Percentiles rank a stretch among this genome's conserved stretches.
phyloP scores from a whole-genome alignment of 148 eudicot species.

The Rhododendron griersonianum region DNA sequence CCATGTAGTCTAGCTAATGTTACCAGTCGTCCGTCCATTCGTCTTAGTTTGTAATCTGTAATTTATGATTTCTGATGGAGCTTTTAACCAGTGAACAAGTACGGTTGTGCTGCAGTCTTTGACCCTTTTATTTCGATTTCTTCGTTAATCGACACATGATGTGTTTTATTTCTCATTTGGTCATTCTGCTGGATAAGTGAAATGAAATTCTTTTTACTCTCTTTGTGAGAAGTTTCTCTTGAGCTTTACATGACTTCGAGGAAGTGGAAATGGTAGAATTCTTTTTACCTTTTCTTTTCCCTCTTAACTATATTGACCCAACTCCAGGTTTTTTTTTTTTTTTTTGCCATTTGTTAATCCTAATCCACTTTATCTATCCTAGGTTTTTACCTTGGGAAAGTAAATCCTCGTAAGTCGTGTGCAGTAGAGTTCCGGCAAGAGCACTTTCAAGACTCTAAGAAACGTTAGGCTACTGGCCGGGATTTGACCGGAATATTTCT shows the following conservation, averaged over 20 bases:
- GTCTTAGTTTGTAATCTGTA: conserved; percentile 2
- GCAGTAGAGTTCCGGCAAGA: background rate
- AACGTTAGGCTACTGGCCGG: background rate
- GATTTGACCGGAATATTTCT: background rate
- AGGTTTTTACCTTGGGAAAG: too few relatives aligned
- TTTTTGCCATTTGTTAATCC: too few relatives aligned
- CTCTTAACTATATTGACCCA: background rate
- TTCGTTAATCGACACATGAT: background rate
- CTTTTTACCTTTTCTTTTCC: background rate
- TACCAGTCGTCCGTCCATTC: background rate
- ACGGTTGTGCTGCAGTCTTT: background rate
- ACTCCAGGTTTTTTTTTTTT: too few relatives aligned
- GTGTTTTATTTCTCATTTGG: background rate
- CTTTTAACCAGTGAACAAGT: background rate
- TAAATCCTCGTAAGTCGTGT: too few relatives aligned
- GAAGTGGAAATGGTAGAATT: background rate
- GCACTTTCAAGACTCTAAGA: background rate
- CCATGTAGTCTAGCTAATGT: conserved; percentile 5
- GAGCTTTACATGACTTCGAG: background rate
- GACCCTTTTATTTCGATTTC: background rate
- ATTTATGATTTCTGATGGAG: background rate
- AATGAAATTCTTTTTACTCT: background rate
- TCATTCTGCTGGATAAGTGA: background rate
- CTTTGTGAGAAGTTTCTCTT: background rate
- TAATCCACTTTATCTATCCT: too few relatives aligned